phyloP scores from a whole-genome alignment of 768 basidiomycete genomes.

The Leccinum disarticulatum region DNA sequence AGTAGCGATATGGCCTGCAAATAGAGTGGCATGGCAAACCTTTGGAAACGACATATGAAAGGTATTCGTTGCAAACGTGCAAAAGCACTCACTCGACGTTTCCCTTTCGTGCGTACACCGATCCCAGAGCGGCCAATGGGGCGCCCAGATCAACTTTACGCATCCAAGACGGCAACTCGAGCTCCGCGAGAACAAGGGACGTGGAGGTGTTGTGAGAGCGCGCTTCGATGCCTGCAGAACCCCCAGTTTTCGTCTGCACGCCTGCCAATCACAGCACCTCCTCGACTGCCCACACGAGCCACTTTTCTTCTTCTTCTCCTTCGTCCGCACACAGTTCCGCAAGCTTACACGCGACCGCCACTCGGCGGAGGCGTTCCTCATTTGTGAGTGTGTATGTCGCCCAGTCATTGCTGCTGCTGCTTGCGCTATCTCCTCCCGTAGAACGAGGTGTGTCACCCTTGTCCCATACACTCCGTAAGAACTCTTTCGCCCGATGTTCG shows the following conservation, averaged over 20 bases:
- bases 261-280: slow-evolving; percentile 37
- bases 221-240: not conserved
- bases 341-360: slow-evolving; percentile 46
- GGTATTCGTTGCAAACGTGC: not conserved
- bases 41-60: slow-evolving; percentile 22
- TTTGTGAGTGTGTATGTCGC: slow-evolving; percentile 28
- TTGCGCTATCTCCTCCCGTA: slow-evolving; percentile 3
- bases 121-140: slow-evolving; percentile 65
- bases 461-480: slow-evolving; percentile 26
- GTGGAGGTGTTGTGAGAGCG: not conserved
- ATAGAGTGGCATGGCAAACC: slow-evolving; percentile 65
- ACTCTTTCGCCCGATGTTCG: slow-evolving; percentile 26
- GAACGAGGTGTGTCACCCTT: slow-evolving; percentile 5
- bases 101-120: slow-evolving; percentile 56
- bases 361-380: slow-evolving; percentile 43
- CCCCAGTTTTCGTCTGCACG: slow-evolving; percentile 2
- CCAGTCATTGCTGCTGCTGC: slow-evolving; percentile 16
- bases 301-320: slow-evolving; percentile 44
- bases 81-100: slow-evolving; percentile 40
- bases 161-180: slow-evolving; percentile 62
- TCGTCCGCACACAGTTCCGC: slow-evolving; percentile 39
- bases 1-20: slow-evolving; percentile 63
- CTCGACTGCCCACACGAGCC: slow-evolving; percentile 45
- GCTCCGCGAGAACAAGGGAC: slow-evolving; percentile 43
- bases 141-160: slow-evolving; percentile 60